phyloP scores from a whole-genome alignment of 148 eudicot species.

The Rhododendron mucronatum region DNA sequence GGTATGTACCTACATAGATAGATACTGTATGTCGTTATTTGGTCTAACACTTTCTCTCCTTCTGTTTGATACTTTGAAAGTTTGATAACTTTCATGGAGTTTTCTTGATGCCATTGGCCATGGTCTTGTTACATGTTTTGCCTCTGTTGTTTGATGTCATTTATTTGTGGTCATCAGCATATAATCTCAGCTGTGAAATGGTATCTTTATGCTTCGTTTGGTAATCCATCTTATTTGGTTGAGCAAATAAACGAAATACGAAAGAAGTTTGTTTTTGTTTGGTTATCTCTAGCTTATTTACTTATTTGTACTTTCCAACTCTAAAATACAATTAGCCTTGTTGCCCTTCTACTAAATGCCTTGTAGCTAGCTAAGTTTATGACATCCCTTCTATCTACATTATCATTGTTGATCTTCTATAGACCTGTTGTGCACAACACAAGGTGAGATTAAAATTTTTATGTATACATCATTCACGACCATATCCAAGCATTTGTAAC shows the following conservation, averaged over 20 bases:
- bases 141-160: background rate
- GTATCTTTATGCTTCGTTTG: background rate
- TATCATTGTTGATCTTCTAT: background rate
- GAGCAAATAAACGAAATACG: background rate
- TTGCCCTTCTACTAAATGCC: background rate
- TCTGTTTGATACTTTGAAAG: background rate
- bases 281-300: background rate
- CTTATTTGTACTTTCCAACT: background rate
- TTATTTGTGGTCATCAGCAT: background rate
- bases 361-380: background rate
- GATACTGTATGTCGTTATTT: too few relatives aligned
- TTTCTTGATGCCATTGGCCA: background rate
- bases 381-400: background rate
- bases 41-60: background rate
- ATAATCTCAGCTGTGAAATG: background rate
- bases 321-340: background rate
- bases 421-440: background rate
- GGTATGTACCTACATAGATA: constrained; percentile 39
- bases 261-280: background rate
- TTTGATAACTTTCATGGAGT: background rate
- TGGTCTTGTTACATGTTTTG: background rate
- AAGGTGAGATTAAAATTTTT: background rate
- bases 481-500: background rate
- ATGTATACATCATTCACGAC: background rate
- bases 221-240: background rate